Evolutionary conservation across 495 filamentous ascomycete genomes (phyloP), one percentile per base, ranked within the genome.

Genomic region (Penicillium argentinense): DNA sequence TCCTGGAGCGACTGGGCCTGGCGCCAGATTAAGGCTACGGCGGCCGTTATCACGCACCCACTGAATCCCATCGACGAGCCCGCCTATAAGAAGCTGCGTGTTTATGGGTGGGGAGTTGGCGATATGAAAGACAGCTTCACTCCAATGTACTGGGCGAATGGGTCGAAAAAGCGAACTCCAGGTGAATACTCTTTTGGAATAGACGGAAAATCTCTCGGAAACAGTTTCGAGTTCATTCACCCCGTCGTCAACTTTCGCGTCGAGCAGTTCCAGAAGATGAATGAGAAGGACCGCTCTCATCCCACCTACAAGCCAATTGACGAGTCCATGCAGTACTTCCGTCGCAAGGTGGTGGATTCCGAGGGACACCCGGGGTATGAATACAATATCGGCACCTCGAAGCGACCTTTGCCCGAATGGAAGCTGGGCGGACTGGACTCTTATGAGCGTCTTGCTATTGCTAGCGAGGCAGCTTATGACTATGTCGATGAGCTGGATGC

Each of bases 401-500:
- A 39, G 5, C 43, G 33, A 2, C 27, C 49, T 5, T 7, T 62
- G 1, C 44, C 48, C 2, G 58, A 62, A 23, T 62, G 58, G 55
- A 48, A 36, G 12, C 34, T 62, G 14, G 58, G 58, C 12, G 58
- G 48, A 2, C 3, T 45, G 18, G 58, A 56, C 16, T 59, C 45
- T 5, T 62, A 53, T 30, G 58, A 62, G 21, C 49, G 58, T 3
- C 32, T 58, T 9, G 44, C 51, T 1, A 59, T 62, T 14, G 26
- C 48, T 9, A 41, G 55, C n/a, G 26, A 50, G 13, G 23, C 23
- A 0, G 58, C 58, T 4, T 58, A 53, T 34, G 38, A 45, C 8
- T 59, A 62, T 45, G 45, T 55, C 9, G 54, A 58, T 27, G 34
- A 45, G 9, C 14, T 62, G 25, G 58, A 62, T 24, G 41, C 53